Evolutionary conservation across 257 asterid species (phyloP), one percentile per base, ranked within the genome.

Genomic region (Solanum etuberosum): DNA sequence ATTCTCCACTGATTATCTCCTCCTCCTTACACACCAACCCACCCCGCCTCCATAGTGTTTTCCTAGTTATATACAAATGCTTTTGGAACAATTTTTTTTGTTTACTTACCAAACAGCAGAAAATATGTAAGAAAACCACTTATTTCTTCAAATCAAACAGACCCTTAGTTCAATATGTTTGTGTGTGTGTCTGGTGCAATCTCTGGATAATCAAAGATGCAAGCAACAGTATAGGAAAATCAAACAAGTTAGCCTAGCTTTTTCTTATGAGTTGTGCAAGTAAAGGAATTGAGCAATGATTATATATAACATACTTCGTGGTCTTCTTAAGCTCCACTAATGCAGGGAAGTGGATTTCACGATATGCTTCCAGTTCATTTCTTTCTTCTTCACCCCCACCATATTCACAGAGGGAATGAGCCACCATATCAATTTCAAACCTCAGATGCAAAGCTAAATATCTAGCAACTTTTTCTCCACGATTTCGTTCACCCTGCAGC

Each of bases 391-490:
- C 93, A 89, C 99, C 99, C 74, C 99, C 99, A 90, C 98, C 99
- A 84, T 91, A 97, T 88, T 95, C 97, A 74, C 99, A 97, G 37
- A 96, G 89, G 61, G 99, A 97, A 92, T 97, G 99, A 65, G 99
- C 99, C 91, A 97, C 99, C 99, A 97, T 97, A 92, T 97, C 98
- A 76, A 97, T 95, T 93, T 97, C 99, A 92, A 95, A 97, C 90
- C 99, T 96, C 90, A 97, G 86, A 93, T 97, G 99, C 88, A 97
- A 92, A 90, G 99, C 98, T 67, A 96, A 87, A 88, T 97, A 97
- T 84, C 93, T 95, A 7, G 98, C 88, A 43, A 72, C 92, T 91
- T 94, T 96, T 86, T 89, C 80, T 42, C 89, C 90, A 65, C 87
- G 96, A 90, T 71, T 78, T 85, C 91, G 94, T 87, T 89, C 91